A percentile compares a stretch with the other conserved stretches of the same genome.
These are phyloP conservation scores for Eucalyptus cloeziana DNA, from an alignment of 345 rosid genomes.

Conservation along the genomic window DNA sequence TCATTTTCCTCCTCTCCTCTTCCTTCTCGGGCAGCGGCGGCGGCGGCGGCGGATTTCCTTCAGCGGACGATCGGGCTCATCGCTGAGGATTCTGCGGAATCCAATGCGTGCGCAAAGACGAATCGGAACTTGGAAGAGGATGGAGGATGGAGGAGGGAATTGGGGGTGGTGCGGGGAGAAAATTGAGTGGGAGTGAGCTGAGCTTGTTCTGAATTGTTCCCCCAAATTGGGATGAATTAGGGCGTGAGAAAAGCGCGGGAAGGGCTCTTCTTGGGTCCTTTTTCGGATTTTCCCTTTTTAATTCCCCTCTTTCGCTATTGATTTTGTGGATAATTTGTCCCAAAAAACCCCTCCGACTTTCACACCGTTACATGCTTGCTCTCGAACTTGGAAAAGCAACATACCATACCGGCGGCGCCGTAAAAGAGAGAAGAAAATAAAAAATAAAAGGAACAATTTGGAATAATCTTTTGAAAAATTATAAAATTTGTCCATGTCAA, in stretches of 20 bases:
- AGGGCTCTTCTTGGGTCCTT: not conserved
- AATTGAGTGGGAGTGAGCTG: not conserved
- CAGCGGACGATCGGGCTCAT: not conserved
- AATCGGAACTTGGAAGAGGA: not conserved
- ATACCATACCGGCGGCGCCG: too few species aligned
- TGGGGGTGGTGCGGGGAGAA: not conserved
- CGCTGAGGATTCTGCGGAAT: not conserved
- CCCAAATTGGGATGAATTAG: not conserved
- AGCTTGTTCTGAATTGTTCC: not conserved
- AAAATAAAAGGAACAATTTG: too few species aligned
- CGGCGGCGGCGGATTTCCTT: not conserved
- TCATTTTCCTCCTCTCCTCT: conserved; percentile 1
- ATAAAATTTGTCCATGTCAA: accelerated
- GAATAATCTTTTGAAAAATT: too few species aligned
- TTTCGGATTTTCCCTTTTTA: not conserved
- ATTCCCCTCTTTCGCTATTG: too few species aligned
- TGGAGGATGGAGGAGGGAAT: not conserved
- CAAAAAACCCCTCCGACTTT: not conserved
- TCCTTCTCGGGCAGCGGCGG: not conserved
- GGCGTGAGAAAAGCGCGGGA: not conserved
- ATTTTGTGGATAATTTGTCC: not conserved
- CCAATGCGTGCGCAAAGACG: not conserved
- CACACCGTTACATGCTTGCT: not conserved
- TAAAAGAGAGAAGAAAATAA: too few species aligned
- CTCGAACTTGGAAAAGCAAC: not conserved